Conservation (phyloP, 164 flowering plant genomes). For the Aristolochia contorta region DNA sequence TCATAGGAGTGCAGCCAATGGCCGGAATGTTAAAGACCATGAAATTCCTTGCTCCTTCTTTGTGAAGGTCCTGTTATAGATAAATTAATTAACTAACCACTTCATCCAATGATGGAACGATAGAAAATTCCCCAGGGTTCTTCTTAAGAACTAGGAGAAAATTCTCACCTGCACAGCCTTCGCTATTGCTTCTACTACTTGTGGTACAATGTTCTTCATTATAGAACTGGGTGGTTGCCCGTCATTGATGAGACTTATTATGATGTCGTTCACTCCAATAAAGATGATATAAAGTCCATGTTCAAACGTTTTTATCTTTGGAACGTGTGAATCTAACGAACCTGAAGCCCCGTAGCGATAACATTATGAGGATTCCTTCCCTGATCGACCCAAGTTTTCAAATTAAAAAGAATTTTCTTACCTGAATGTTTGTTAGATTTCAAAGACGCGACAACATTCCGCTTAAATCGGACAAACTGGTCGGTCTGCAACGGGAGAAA, state of each 20-base stretch:
- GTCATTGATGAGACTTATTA: neutral
- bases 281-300: conserved; percentile 17
- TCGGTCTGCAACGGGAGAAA: conserved; percentile 15
- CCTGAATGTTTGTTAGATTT: conserved; percentile 8
- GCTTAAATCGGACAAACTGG: conserved; percentile 16
- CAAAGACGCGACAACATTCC: conserved; percentile 8
- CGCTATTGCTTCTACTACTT: conserved; percentile 11
- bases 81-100: too few species aligned
- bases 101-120: too few species aligned
- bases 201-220: conserved; percentile 13
- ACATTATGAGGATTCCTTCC: neutral
- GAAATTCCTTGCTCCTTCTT: conserved; percentile 19
- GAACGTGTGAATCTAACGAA: conserved; percentile 5
- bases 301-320: conserved; percentile 9
- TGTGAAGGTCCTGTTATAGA: conserved; percentile 14
- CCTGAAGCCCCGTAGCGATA: neutral
- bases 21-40: conserved; percentile 16
- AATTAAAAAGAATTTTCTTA: neutral
- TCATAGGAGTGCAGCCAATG: conserved; percentile 13
- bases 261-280: conserved; percentile 15
- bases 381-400: neutral
- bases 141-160: too few species aligned
- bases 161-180: conserved; percentile 16
- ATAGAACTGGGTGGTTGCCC: conserved; percentile 4
- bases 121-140: too few species aligned